Evolutionary conservation across 2,329 filamentous ascomycete species (phyloP).

Genomic region (Verticillium klebahnii): DNA sequence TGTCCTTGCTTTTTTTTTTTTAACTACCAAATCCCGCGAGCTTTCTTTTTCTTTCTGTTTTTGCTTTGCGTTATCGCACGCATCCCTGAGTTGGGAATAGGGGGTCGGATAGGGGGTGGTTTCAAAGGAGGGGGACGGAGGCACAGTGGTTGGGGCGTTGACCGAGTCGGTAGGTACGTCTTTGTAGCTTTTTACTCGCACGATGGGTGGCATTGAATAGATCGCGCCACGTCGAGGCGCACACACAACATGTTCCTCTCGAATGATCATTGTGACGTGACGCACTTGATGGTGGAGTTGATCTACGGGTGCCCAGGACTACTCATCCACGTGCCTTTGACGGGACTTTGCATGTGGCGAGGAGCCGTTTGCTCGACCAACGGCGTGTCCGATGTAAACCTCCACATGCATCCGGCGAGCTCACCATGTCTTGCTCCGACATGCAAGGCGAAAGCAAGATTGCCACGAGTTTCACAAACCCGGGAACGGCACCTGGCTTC

Average conservation of each 20-base stretch:
- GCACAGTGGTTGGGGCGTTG: neutral
- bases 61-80: neutral
- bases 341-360: too few species aligned
- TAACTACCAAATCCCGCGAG: neutral
- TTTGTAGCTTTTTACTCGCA: neutral
- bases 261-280: neutral
- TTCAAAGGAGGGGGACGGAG: neutral
- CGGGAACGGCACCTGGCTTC: too few species aligned
- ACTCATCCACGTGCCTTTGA: too few species aligned
- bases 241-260: neutral
- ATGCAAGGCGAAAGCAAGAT: too few species aligned
- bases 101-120: neutral
- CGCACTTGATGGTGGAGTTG: too few species aligned
- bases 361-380: too few species aligned
- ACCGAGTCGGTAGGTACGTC: neutral
- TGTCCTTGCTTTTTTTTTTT: constrained; percentile 10
- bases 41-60: neutral
- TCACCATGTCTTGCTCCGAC: too few species aligned
- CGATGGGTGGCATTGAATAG: neutral
- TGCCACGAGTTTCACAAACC: too few species aligned
- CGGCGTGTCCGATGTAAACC: too few species aligned
- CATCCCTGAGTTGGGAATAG: neutral
- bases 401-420: too few species aligned
- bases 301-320: too few species aligned
- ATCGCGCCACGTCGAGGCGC: neutral